Conservation (phyloP, 345 rosid species). For the Linum tenue region DNA sequence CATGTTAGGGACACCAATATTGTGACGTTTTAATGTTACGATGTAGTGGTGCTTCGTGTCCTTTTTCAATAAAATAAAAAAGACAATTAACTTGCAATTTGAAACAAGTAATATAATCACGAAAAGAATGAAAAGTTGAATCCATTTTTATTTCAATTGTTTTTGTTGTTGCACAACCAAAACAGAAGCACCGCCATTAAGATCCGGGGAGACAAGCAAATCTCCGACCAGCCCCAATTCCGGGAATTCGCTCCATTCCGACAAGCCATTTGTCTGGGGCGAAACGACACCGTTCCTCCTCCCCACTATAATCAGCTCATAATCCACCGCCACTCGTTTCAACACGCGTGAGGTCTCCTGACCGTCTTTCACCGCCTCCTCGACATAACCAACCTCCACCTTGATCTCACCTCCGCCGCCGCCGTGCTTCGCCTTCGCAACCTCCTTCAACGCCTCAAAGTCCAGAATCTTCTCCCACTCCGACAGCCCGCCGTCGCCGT, state of each 20-base stretch:
- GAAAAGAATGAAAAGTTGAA: too few relatives aligned
- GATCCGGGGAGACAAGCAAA: neutral
- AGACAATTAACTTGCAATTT: too few relatives aligned
- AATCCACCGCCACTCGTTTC: neutral
- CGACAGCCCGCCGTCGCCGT: neutral
- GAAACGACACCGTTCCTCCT: neutral
- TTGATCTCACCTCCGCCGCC: neutral
- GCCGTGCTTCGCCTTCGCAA: neutral
- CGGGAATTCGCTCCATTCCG: constrained; percentile 1
- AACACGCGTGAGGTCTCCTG: neutral
- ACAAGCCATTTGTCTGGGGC: neutral
- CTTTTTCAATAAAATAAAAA: too few relatives aligned
- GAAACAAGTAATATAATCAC: too few relatives aligned
- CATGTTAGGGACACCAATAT: too few relatives aligned
- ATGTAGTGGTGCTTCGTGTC: too few relatives aligned
- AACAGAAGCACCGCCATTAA: neutral
- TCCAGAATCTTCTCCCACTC: neutral
- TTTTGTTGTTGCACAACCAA: neutral
- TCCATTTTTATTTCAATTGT: neutral
- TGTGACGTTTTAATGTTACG: too few relatives aligned
- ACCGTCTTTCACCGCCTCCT: neutral
- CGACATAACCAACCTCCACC: neutral
- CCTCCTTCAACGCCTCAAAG: neutral
- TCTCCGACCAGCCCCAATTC: constrained; percentile 1
- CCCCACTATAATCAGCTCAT: neutral